Evolutionary conservation across 306 rosid species (phyloP), one percentile per base, ranked within the genome.

Genomic region (Urtica urens): DNA sequence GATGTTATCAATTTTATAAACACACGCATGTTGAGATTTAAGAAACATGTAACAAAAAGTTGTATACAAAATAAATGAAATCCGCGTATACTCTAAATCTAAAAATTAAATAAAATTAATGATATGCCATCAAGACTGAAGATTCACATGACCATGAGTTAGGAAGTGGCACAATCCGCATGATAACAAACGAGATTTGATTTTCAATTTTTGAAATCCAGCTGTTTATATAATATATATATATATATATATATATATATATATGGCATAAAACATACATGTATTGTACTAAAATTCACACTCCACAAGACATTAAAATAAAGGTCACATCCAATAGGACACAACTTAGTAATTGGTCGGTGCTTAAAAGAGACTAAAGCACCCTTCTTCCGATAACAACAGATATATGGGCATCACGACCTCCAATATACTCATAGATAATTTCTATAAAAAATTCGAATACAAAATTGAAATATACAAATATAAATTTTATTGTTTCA

Each of bases 151-250:
- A 12, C 38, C 21, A 2, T 10, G 22, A 52, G 30, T 46, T 30
- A 31, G 10, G 34, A n/a, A 10, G 41, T 2, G 42, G 5, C 35
- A 29, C 51, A 35, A 43, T 39, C 51, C 38, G 23, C 19, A 30
- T 45, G 42, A 29, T 18, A 33, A 51, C 35, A 49, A 50, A 10
- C 39, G n/a, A 20, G 6, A n/a, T 23, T 28, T 7, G 17, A 38
- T 34, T 38, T 53, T 53, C 38, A 45, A 39, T 26, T 56, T 56
- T 56, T 56, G 30, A 56, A 56, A 43, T 27, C 30, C 51, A 56
- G 21, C 30, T 43, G 12, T 10, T 49, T 28, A 44, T 14, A 42
- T 13, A 40, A 15, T n/a, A 40, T 1, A 40, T n/a, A 22, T 44
- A 35, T 15, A 35, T n/a, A 35, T 35, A 35, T 10, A 4, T 28